These are phyloP conservation scores for Gypsophila paniculata DNA, from an alignment of 179 eudicot genomes.

Conservation along the genomic window DNA sequence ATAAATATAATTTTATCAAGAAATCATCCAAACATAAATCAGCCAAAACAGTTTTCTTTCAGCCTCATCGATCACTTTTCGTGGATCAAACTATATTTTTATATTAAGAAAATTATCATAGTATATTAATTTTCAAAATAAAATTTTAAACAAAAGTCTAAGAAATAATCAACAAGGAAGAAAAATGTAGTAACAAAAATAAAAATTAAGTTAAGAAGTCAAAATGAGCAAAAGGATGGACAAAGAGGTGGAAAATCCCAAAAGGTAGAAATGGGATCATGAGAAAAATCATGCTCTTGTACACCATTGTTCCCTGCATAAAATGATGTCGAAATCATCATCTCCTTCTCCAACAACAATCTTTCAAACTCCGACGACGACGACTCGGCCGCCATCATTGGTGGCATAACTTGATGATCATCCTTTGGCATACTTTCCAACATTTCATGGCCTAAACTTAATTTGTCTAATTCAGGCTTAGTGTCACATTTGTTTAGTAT, in stretches of 20 bases:
- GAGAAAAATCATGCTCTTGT: constrained; percentile 45
- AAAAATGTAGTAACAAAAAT: no score
- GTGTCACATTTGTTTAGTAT: constrained; percentile 20
- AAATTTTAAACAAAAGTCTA: no score
- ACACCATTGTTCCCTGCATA: constrained; percentile 45
- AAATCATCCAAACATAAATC: no score
- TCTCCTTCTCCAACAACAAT: constrained; percentile 54
- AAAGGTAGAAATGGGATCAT: constrained; percentile 52
- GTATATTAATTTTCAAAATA: no score
- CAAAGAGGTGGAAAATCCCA: constrained; percentile 85
- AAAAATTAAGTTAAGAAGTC: constrained; percentile 4
- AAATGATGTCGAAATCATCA: constrained; percentile 45
- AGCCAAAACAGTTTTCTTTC: no score
- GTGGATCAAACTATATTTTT: no score
- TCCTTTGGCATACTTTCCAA: constrained; percentile 31
- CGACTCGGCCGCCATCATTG: constrained; percentile 17
- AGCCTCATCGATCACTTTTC: no score
- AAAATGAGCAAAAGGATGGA: constrained; percentile 44
- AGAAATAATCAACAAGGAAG: no score
- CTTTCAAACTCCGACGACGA: constrained; percentile 45
- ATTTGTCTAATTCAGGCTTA: constrained; percentile 17
- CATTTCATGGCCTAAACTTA: constrained; percentile 31
- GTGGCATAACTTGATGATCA: constrained; percentile 27
- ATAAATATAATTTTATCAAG: no score
- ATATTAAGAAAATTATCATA: no score